Evolutionary conservation across 2,329 filamentous ascomycete genomes (phyloP).

Genomic region (Apiospora kogelbergensis): DNA sequence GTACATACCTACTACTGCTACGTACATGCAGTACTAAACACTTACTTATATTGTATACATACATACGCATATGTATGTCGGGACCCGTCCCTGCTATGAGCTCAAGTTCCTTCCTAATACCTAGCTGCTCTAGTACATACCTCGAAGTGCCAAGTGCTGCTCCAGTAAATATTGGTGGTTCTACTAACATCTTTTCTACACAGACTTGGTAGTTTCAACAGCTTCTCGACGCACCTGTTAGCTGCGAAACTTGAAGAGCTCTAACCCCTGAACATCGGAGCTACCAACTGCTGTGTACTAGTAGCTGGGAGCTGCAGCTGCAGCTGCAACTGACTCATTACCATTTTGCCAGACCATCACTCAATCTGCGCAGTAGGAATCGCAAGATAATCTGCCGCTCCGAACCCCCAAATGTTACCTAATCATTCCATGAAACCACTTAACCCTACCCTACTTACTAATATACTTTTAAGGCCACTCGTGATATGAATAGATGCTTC

Average conservation of each 20-base stretch:
- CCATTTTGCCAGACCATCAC: not conserved
- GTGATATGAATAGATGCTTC: no score
- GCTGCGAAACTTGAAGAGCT: not conserved
- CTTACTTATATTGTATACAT: no score
- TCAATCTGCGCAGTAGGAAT: not conserved
- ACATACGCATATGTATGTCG: no score
- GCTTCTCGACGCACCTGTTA: not conserved
- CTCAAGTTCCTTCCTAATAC: no score
- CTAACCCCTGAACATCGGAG: not conserved
- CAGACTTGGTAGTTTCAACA: not conserved
- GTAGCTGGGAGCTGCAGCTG: not conserved
- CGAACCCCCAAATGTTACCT: not conserved
- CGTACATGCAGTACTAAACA: no score
- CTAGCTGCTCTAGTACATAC: no score
- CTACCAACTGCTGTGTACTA: not conserved
- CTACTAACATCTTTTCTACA: no score
- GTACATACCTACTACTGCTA: no score
- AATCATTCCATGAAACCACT: not conserved
- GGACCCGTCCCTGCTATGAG: not conserved
- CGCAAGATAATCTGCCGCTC: not conserved
- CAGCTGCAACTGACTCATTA: not conserved
- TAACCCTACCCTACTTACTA: not conserved
- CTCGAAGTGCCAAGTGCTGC: not conserved
- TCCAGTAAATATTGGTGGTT: not conserved
- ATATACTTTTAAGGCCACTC: not conserved